Evolutionary conservation across 2,329 filamentous ascomycete genomes (phyloP), one percentile per base, ranked within the genome.

Genomic region (Sporothrix protearum): DNA sequence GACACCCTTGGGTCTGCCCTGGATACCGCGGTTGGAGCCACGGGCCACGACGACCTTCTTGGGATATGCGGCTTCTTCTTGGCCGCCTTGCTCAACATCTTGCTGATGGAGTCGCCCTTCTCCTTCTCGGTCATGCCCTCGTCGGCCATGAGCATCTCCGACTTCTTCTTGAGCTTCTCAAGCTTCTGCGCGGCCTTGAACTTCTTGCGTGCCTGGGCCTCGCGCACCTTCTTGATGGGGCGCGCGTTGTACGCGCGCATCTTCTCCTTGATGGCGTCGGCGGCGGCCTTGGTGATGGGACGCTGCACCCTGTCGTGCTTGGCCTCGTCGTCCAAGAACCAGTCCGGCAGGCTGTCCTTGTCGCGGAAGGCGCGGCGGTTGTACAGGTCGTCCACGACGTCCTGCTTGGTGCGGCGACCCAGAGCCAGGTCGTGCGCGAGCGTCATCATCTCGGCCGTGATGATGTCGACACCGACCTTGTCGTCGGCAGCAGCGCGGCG

Each of bases 401-500:
- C 93, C 71, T 91, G 82, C 61, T 88, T 91, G 0, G 90, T 92
- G 80, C 91, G 94, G 79, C 95, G 87, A 59, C 95, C 95, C 0
- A 91, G 93, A 3, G 94, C 96, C 72, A 99, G 90, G 78, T 93
- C 88, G 75, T 98, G 96, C 0, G 96, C 96, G 19, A 99, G 86
- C 0, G 95, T 96, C 96, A 99, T 99, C 75, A 96, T 96, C 84
- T 99, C 96, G 5, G 94, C 96, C n/a, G 96, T 99, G 78, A 98
- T 97, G 77, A 99, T 98, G 80, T 98, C 94, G 81, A 99, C 97
- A 79, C 88, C 86, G 53, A 86, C 82, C 76, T 85, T 87, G 71
- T 90, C 90, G 76, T 92, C 87, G 71, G 88, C 85, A 73, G 51
- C 57, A 14, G 83, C 85, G 74, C 83, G 85, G 69, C 86, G 72